phyloP scores from a whole-genome alignment of 768 basidiomycete genomes.

The Lyophyllum decastes region DNA sequence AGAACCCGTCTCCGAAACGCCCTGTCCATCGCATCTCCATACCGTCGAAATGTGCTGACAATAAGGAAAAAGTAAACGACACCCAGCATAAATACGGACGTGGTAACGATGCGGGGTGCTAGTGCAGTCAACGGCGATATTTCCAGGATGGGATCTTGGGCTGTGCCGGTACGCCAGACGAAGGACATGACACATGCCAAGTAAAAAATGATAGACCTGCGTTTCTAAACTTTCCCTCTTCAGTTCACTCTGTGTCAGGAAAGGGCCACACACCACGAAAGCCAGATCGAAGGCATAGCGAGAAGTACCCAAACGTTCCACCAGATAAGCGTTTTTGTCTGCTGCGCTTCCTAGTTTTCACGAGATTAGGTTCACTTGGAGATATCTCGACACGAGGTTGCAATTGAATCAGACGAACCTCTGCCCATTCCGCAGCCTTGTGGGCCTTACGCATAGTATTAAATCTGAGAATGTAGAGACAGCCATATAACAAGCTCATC shows the following conservation, averaged over 20 bases:
- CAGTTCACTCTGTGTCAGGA: not conserved
- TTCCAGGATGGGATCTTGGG: conserved; percentile 40
- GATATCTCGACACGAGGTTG: not conserved
- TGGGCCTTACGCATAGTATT: conserved; percentile 73
- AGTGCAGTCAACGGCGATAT: conserved; percentile 36
- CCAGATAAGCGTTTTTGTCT: conserved; percentile 27
- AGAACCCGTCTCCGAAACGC: conserved; percentile 24
- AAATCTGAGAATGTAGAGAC: conserved; percentile 73
- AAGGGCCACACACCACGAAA: conserved; percentile 52
- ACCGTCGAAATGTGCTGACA: conserved; percentile 50
- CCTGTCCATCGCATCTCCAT: conserved; percentile 38
- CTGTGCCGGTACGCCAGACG: conserved; percentile 69
- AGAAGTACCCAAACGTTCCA: conserved; percentile 69
- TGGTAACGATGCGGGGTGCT: conserved; percentile 56
- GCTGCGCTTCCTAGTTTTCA: conserved; percentile 52
- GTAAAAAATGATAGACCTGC: conserved; percentile 70
- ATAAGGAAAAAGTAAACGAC: conserved; percentile 54
- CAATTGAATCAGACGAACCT: conserved; percentile 51
- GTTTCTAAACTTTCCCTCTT: not conserved
- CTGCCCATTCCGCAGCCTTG: conserved; percentile 72
- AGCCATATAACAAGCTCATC: conserved; percentile 74
- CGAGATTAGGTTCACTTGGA: not conserved
- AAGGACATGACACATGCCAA: conserved; percentile 62
- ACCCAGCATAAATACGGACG: conserved; percentile 54
- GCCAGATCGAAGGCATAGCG: conserved; percentile 68